Percentiles rank a stretch among this genome's conserved stretches.
These are phyloP conservation scores for Gentiana straminea DNA, from an alignment of 257 asterid genomes.

Conservation along the genomic window DNA sequence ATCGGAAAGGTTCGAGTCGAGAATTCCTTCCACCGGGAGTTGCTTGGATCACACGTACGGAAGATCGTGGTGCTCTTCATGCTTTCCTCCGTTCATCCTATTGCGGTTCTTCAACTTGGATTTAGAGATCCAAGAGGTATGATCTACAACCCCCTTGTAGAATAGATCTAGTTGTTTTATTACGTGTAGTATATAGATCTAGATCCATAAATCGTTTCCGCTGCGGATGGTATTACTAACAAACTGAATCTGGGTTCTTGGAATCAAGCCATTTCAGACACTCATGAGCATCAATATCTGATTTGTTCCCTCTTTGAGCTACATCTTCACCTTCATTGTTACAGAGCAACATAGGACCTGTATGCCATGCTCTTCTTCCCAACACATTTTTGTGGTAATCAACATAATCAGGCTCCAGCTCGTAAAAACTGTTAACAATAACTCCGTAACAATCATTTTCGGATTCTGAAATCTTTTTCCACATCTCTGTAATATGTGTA, in stretches of 20 bases:
- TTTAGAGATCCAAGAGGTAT: no score
- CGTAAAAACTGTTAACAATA: slow-evolving; percentile 34
- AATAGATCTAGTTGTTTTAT: no score
- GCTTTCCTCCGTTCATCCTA: no score
- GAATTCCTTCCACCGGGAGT: no score
- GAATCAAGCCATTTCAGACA: slow-evolving; percentile 54
- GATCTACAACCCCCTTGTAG: no score
- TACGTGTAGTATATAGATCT: no score
- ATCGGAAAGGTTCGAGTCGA: no score
- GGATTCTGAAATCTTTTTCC: slow-evolving; percentile 9
- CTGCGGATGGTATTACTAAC: no score
- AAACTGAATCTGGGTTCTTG: slow-evolving; percentile 36
- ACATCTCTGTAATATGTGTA: not conserved
- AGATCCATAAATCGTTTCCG: no score
- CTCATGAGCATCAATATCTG: slow-evolving; percentile 37
- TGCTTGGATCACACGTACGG: no score
- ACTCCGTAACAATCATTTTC: slow-evolving; percentile 22
- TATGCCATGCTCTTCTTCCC: slow-evolving; percentile 33
- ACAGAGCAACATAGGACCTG: slow-evolving; percentile 30
- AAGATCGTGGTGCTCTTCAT: no score
- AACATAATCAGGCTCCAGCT: slow-evolving; percentile 39
- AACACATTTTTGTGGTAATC: slow-evolving; percentile 18
- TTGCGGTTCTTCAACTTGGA: no score
- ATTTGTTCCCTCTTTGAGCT: slow-evolving; percentile 24
- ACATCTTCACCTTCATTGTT: slow-evolving; percentile 8